Evolutionary conservation across 768 basidiomycete species (phyloP), one percentile per base, ranked within the genome.

Genomic region (Wakefieldia striispora): DNA sequence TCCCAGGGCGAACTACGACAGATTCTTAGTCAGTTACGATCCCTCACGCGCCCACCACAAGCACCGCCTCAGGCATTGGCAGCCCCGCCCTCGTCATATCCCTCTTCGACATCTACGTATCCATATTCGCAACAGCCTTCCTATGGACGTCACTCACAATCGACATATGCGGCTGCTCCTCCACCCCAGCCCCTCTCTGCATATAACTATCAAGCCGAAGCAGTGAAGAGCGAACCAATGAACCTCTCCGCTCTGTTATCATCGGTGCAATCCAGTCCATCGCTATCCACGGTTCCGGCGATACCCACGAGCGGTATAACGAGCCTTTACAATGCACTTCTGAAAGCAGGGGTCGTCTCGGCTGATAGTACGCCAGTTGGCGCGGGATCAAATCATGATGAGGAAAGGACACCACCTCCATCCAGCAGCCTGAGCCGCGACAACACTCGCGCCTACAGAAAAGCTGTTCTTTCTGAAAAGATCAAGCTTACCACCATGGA

Each of bases 281-380:
- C 58, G 2, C 43, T 67, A 9, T 48, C 65, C 6, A 55, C 66
- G 12, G 48, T 59, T n/a, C 43, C 67, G 2, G 44, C 62, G 4
- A 27, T 57, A 4, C 55, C 69, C 19, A 46, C 64, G 2, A 62
- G 43, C 57, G 76, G 76, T 58, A 80, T 88, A 50, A 64, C 79
- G 27, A 78, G 75, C 61, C 72, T 91, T 31, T 77, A 84, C 51
- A 82, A 80, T 37, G 82, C 84, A 3, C 75, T 93, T 21, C 63
- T 90, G 45, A 89, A 86, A 67, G 86, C 90, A n/a, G 91, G 91
- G 49, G 78, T 91, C 9, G 81, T 91, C 20, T 75, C 82, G 21
- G 71, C 76, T 35, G 75, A 72, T 38, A 73, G 71, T 33, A 80
- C 82, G 17, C 77, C 84, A 6, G 62, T 69, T 23, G 78, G 78